Evolutionary conservation across 129 eudicot genomes (phyloP), one percentile per base, ranked within the genome.

Genomic region (Centaurea solstitialis): DNA sequence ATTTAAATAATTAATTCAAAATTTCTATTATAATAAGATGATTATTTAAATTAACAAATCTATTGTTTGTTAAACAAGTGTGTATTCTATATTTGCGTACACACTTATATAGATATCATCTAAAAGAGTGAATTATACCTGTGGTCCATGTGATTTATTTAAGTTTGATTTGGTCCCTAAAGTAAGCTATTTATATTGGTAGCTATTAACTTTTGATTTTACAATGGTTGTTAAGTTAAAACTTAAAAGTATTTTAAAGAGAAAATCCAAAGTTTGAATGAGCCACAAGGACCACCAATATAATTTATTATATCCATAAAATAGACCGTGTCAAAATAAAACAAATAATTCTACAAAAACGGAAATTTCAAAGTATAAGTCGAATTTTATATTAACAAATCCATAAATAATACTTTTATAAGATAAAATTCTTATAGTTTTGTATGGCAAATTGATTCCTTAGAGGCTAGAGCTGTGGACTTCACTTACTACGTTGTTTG

Each of bases 401-500:
- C 39, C 53, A 71, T 73, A 62, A 50, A 81, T 67, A 62, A 10
- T 67, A 30, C 7, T 11, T 30, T 41, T 45, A 40, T 11, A 0
- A 43, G 12, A 65, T 21, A 13, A 59, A 45, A 61, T 10, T 26
- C 4, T 81, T 74, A 68, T 75, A 18, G 6, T 75, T 75, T 68
- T 78, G 43, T 75, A 22, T 72, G 21, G 39, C 5, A 47, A 80
- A 65, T 5, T 65, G 69, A 81, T 74, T 74, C 70, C 85, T 66
- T 43, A 26, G n/a, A n/a, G n/a, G n/a, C n/a, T n/a, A 28, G 69
- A 79, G 75, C 70, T 80, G 13, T n/a, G 75, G 21, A 68, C 71
- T 67, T 81, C 80, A 5, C 39, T 50, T 69, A 76, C 72, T 75
- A 81, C 69, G 85, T 75, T 81, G 85, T 81, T 81, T 68, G 72